Base-by-base conservation (phyloP, 208 protist species). In the Acanthamoeba royreba region DNA sequence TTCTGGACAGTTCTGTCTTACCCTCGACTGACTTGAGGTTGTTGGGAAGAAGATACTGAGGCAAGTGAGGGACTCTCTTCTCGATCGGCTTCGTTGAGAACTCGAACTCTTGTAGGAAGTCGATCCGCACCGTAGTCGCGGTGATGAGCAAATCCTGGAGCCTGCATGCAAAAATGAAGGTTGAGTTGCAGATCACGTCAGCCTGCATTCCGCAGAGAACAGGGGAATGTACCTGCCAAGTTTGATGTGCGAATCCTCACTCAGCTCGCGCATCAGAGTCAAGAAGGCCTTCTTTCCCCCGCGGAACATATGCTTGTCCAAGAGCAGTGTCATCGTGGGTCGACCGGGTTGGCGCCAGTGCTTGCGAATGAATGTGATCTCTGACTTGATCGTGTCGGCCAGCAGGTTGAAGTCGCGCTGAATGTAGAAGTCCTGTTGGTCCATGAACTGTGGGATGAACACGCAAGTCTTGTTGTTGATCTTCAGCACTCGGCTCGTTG, bases 361-460 rank as follows among this genome's bases (percentile, higher is more conserved):
- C 17, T 95, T 92, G 38, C 66, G n/a, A 46, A 95, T 42, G 55
- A 95, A 95, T 1, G 69, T 38, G 33, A 95, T 63, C 66, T 95
- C 77, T 22, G 61, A 47, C 45, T 93, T 93, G 74, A 95, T 94
- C 4, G 66, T 91, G 86, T 95, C 94, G 53, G 87, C 93, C 25
- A 95, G 94, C 25, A 95, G 46, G 11, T 74, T 15, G 38, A 87
- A 46, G 74, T 95, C 94, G 58, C 74, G 40, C 15, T 42, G 43
- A 40, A 95, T 90, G 72, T 95, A 95, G 77, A 94, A 95, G 47
- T 95, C 94, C 31, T 33, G 43, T 28, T 95, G 42, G 46, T 95
- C 90, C 69, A 95, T 61, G n/a, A 95, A 77, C 43, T 91, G 43
- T 15, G 94, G 94, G 46, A 90, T 92, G 58, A 95, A 95, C 35